Percentiles rank a stretch among this genome's conserved stretches.
Conservation (phyloP, 805 yeast species). For the Metschnikowia colocasiae region DNA sequence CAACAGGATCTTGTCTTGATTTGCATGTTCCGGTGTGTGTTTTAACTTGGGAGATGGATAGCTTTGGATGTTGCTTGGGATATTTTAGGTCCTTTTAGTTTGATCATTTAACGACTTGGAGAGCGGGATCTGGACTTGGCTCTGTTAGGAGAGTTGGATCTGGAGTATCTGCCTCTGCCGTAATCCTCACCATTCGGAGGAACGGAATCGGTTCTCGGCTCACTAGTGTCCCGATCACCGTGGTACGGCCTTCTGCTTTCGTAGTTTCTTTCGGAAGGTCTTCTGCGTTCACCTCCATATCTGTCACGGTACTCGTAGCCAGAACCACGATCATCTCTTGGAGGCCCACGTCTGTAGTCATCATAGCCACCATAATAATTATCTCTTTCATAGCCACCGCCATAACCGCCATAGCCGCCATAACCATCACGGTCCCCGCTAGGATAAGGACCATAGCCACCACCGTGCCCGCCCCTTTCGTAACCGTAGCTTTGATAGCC, state of each 20-base stretch:
- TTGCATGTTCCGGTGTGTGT: neutral
- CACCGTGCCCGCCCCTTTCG: constrained; percentile 24
- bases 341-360: constrained; percentile 18
- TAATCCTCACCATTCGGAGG: constrained; percentile 14
- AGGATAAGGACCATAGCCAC: constrained; percentile 15
- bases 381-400: constrained; percentile 17
- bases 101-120: constrained; percentile 19
- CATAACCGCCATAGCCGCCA: constrained; percentile 14
- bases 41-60: neutral
- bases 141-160: constrained; percentile 33
- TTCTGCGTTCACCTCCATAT: constrained; percentile 15
- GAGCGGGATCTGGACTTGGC: constrained; percentile 40
- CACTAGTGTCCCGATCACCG: constrained; percentile 16
- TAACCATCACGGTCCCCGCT: constrained; percentile 3
- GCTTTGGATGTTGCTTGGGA: neutral
- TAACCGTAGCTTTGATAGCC: constrained; percentile 18
- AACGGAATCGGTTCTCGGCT: constrained; percentile 8
- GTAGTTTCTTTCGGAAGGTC: constrained; percentile 12
- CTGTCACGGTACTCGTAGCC: constrained; percentile 21
- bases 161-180: constrained; percentile 25
- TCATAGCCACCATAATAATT: constrained; percentile 18
- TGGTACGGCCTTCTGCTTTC: constrained; percentile 13
- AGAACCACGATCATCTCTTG: constrained; percentile 19
- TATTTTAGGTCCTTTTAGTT: neutral
- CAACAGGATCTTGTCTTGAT: neutral